Evolutionary conservation across 345 rosid species (phyloP), one percentile per base, ranked within the genome.

Genomic region (Euphorbia tirucalli): DNA sequence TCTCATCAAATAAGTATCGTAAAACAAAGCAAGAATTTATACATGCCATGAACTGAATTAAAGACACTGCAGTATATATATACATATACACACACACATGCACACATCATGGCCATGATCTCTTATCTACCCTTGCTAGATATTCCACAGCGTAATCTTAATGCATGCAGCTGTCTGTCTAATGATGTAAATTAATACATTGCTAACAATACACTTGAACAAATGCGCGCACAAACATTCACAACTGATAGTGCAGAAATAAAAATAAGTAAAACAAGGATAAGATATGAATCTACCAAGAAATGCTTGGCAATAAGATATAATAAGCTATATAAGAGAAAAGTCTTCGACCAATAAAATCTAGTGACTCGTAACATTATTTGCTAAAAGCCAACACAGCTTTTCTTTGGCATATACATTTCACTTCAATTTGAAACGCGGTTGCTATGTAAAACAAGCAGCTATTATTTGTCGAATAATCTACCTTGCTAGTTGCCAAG

Each of bases 401-500:
- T 11, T 7, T 52, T 54, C 14, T 31, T 15, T 2, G 14, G 10
- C 19, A 4, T n/a, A 39, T 7, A 24, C 35, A 11, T 55, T 57
- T 16, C n/a, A 21, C 19, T 22, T 15, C 39, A 70, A 30, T 43
- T 30, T 57, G 2, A 39, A 37, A 41, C 66, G 52, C 37, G 5
- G 25, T 32, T 58, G 59, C 48, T 60, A 15, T 19, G 21, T 25
- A 50, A 13, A 59, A 56, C 59, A 30, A 15, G 35, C 43, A 11
- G 62, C 25, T 14, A 50, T 48, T 66, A 11, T 18, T 32, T 25
- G 37, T 28, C 76, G 32, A 49, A 71, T 37, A 52, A 50, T 70
- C 39, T 61, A 85, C 89, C 86, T 78, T 85, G 74, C 82, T 74
- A 16, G 82, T 68, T 63, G 78, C 59, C 46, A 75, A 41, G 35